These are phyloP conservation scores for Amaranthus cruentus DNA, from an alignment of 148 eudicot genomes.

Conservation along the genomic window DNA sequence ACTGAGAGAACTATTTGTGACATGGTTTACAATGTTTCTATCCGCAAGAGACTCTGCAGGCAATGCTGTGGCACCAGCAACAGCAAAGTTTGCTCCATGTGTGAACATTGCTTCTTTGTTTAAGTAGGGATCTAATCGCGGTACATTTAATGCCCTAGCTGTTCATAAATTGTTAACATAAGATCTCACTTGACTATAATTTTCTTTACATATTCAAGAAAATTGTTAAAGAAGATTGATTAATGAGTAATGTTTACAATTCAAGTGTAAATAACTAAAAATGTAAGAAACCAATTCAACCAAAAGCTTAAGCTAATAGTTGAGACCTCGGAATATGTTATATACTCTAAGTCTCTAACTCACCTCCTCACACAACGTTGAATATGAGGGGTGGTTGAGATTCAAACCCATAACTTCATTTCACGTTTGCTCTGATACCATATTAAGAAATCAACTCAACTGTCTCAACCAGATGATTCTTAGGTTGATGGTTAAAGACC, in stretches of 20 bases:
- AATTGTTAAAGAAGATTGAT: too few species aligned
- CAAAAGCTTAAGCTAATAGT: too few species aligned
- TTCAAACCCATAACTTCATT: background rate
- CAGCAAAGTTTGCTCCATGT: conserved; percentile 37
- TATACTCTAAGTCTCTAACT: too few species aligned
- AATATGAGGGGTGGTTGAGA: background rate
- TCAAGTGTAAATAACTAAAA: background rate
- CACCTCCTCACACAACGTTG: background rate
- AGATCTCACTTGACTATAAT: too few species aligned
- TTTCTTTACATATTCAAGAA: too few species aligned
- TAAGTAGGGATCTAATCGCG: conserved; percentile 31
- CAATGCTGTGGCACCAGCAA: conserved; percentile 44
- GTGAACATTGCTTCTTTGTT: conserved; percentile 19
- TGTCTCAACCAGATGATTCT: too few species aligned
- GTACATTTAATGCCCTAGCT: conserved; percentile 30
- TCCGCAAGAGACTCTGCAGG: conserved; percentile 20
- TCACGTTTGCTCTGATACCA: too few species aligned
- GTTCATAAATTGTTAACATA: background rate
- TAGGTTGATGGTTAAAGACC: too few species aligned
- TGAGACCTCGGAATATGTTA: too few species aligned
- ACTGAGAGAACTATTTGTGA: conserved; percentile 29
- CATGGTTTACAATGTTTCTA: conserved; percentile 16
- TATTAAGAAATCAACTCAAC: too few species aligned
- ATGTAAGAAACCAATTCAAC: background rate
- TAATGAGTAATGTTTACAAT: too few species aligned